Base-by-base conservation (phyloP, 306 rosid genomes). In the Crotalaria pallida region DNA sequence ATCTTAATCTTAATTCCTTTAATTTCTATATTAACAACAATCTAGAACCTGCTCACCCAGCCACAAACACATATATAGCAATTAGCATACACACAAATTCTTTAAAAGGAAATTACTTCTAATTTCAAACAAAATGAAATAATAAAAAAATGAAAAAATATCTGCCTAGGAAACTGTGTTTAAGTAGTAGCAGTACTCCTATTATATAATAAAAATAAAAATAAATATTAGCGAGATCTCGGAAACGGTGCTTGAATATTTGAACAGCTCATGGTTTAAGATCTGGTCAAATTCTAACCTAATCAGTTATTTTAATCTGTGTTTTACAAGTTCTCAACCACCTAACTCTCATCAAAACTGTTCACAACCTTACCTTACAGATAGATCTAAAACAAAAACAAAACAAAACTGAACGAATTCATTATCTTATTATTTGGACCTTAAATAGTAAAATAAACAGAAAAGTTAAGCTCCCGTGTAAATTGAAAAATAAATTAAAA, bases 1-100 rank as follows among this genome's bases (percentile, higher is more conserved):
- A n/a, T n/a, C 44, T 91, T 91, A 96, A 88, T 89, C 72, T 36
- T 84, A 41, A 41, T 47, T 55, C 73, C n/a, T 65, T 2, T 24
- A 53, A 40, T 51, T 49, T 4, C 18, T 77, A 40, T 49, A 52
- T 29, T 27, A 61, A 73, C 66, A 61, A 73, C 66, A 61, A 58
- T 31, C 48, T 41, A 62, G 48, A 72, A 61, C 58, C 86, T 82
- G 85, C 10, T 58, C 59, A 64, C 36, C 36, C 48, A 84, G 79
- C 82, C 10, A 51, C 58, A 67, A 44, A 29, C 36, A 21, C 62
- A 58, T 0, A 48, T 4, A 76, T 1, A 51, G 10, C 40, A 40
- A 10, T 8, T 7, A 34, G 38, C 45, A 43, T 26, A 61, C 34
- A 2, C 15, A 21, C 18, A 5, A 48, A 10, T 29, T 3, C 58